These are phyloP conservation scores for Naganishia friedmannii DNA, from an alignment of 768 basidiomycete species.

Conservation along the genomic window DNA sequence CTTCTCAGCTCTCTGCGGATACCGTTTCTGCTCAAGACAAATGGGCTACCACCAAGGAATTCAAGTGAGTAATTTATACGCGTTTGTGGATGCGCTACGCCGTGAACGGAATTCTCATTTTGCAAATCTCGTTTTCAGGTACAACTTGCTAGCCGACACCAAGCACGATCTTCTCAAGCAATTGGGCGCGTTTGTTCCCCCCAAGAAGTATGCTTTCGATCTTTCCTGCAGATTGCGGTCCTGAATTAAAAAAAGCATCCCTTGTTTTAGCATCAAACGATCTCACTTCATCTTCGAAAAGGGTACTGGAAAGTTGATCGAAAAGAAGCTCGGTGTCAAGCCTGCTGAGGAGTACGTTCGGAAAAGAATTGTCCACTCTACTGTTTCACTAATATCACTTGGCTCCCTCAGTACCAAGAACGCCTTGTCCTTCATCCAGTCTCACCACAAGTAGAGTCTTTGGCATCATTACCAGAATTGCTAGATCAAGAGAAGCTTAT, in stretches of 20 bases:
- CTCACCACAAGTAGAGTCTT: constrained; percentile 15
- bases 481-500: neutral
- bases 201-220: constrained; percentile 56
- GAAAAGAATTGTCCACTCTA: neutral
- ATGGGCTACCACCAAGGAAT: constrained; percentile 63
- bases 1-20: constrained; percentile 54
- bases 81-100: no score
- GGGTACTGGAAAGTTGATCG: constrained; percentile 75
- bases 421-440: constrained; percentile 22
- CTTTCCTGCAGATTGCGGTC: neutral
- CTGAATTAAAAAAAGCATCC: neutral
- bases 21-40: constrained; percentile 67
- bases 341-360: constrained; percentile 64
- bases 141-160: constrained; percentile 84
- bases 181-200: constrained; percentile 68
- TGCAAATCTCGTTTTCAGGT: constrained; percentile 47
- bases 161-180: constrained; percentile 72
- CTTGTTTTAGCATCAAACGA: constrained; percentile 66
- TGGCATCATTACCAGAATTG: neutral
- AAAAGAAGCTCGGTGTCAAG: constrained; percentile 80
- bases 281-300: constrained; percentile 92
- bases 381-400: neutral
- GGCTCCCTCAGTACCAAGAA: constrained; percentile 7
- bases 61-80: constrained; percentile 54
- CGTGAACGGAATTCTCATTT: neutral